Conservation (phyloP, 2,329 filamentous ascomycete genomes). For the Trichoderma sp. region DNA sequence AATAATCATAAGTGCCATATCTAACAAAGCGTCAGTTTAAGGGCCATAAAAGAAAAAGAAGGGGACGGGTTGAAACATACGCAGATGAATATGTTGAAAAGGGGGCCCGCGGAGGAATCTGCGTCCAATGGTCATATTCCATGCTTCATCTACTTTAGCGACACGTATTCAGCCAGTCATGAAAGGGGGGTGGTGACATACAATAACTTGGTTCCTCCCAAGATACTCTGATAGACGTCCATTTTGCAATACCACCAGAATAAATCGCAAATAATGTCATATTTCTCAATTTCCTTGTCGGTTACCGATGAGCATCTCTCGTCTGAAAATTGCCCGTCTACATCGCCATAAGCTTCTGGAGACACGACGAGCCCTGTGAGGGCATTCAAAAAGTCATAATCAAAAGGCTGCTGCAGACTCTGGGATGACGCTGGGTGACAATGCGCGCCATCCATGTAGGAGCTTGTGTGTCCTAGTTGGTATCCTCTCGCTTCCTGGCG, state of each 20-base stretch:
- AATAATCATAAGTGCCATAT: slow-evolving; percentile 85
- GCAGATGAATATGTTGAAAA: slow-evolving; percentile 72
- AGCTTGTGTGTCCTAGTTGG: neutral
- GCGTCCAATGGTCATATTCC: slow-evolving; percentile 76
- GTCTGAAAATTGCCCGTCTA: slow-evolving; percentile 29
- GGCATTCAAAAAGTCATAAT: slow-evolving; percentile 40
- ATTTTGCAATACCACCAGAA: slow-evolving; percentile 98
- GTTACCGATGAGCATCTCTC: slow-evolving; percentile 33
- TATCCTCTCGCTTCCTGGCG: neutral
- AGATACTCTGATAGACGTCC: slow-evolving; percentile 84
- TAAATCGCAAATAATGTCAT: slow-evolving; percentile 77
- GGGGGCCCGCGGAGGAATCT: slow-evolving; percentile 80
- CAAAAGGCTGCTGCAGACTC: slow-evolving; percentile 32
- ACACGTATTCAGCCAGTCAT: neutral
- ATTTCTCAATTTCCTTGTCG: slow-evolving; percentile 69
- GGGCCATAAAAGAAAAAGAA: too few species aligned
- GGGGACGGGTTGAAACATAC: slow-evolving; percentile 41
- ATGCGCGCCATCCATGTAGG: slow-evolving; percentile 17
- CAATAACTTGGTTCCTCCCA: slow-evolving; percentile 83
- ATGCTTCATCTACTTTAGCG: slow-evolving; percentile 52
- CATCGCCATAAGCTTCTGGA: slow-evolving; percentile 39
- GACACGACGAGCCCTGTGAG: slow-evolving; percentile 41
- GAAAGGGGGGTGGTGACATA: slow-evolving; percentile 52
- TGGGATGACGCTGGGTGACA: slow-evolving; percentile 27
- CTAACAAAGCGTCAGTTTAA: slow-evolving; percentile 42